A percentile compares a stretch with the other conserved stretches of the same genome.
Conservation (phyloP, 225 moss, liverwort and hornwort species). For the Climacium dendroides region DNA sequence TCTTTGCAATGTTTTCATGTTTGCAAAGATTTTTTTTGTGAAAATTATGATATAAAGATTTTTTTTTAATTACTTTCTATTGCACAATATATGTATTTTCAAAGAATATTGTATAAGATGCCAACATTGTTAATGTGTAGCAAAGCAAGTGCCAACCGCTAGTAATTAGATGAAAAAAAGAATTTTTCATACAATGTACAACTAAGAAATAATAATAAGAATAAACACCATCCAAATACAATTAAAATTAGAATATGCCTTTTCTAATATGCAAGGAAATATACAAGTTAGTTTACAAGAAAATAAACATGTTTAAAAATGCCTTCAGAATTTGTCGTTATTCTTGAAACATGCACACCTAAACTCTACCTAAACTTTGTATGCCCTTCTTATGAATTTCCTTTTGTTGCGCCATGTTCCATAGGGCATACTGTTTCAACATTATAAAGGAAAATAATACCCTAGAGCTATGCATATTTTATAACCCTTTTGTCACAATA, state of each 20-base stretch:
- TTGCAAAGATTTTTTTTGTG: too few species aligned
- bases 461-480: neutral
- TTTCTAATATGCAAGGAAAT: neutral
- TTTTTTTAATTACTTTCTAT: too few species aligned
- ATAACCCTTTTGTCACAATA: neutral
- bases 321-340: neutral
- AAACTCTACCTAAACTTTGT: neutral
- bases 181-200: neutral
- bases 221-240: neutral
- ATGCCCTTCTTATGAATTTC: neutral
- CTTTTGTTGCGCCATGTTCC: neutral
- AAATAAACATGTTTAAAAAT: neutral
- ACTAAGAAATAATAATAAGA: neutral
- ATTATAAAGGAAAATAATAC: neutral
- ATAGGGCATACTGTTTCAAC: neutral
- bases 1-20: too few species aligned
- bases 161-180: neutral
- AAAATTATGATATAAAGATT: too few species aligned
- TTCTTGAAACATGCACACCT: neutral
- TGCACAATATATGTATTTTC: too few species aligned
- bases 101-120: too few species aligned
- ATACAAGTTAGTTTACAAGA: neutral
- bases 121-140: too few species aligned
- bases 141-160: too few species aligned
- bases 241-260: neutral